Base-by-base conservation (phyloP, 2,329 filamentous ascomycete species). In the Trichoderma koningiopsis region DNA sequence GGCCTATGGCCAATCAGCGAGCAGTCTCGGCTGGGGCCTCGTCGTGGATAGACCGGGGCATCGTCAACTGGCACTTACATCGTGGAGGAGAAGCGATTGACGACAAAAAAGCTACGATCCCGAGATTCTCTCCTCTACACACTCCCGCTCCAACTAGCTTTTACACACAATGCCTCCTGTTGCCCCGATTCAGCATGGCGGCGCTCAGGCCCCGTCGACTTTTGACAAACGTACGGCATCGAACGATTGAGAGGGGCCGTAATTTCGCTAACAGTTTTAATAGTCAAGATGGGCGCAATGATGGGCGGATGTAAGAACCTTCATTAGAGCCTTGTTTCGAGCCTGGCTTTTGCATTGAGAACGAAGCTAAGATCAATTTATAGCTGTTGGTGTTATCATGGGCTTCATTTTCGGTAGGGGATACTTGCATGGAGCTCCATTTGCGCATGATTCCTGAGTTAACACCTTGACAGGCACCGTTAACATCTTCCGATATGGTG, bases 341-440 rank as follows among this genome's bases (percentile, higher is more conserved):
- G 62, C 49, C 11, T 49, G 47, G 47, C n/a, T 24, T 49, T 19
- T 24, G 47, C n/a, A 24, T 49, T 49, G n/a, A 52, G 14, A 22
- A 3, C 29, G 19, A 27, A 57, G 67, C 81, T 84, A 74, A 83
- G 72, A 22, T 68, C 16, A 35, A 63, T 43, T 43, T 43, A 27
- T 70, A 98, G 96, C 94, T 81, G 96, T 99, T 72, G 96, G 96
- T 72, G 86, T 92, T 64, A 97, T 97, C 79, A 97, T 99, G 82
- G 96, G 96, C 73, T 98, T 99, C 84, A 96, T 99, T 76, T 97
- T 96, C 76, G 96, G 95, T 96, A 85, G 62, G 85, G 76, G 68
- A 60, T 47, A 70, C 27, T 13, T 49, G 47, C 22, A 13, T 22
- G 55, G 31, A 11, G 22, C 43, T 27, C 24, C n/a, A 37, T 19